Evolutionary conservation across 2,329 filamentous ascomycete genomes (phyloP).

Genomic region (Stromatinia cepivora): DNA sequence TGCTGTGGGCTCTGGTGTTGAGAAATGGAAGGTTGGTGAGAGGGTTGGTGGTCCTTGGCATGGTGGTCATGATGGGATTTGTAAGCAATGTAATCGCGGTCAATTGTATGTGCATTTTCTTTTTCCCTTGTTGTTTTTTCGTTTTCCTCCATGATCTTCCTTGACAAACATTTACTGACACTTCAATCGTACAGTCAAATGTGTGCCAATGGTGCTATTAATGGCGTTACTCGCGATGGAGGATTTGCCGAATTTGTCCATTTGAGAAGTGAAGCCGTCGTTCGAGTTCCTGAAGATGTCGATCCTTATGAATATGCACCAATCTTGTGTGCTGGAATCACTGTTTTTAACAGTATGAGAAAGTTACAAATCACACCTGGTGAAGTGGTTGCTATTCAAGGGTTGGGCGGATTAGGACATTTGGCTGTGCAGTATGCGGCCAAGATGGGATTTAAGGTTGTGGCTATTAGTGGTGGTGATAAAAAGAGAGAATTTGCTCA

Average conservation of each 20-base stretch:
- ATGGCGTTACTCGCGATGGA: constrained; percentile 65
- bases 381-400: constrained; percentile 60
- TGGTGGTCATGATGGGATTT: constrained; percentile 59
- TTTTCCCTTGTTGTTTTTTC: background rate
- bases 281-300: constrained; percentile 54
- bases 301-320: constrained; percentile 57
- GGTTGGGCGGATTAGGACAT: constrained; percentile 75
- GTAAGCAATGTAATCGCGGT: constrained; percentile 62
- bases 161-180: background rate
- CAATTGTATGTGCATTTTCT: constrained; percentile 42
- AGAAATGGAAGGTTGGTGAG: constrained; percentile 61
- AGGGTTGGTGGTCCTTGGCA: constrained; percentile 70
- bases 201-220: constrained; percentile 62
- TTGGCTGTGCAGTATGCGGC: constrained; percentile 73
- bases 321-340: constrained; percentile 65
- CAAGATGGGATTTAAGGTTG: constrained; percentile 74
- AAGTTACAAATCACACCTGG: constrained; percentile 55
- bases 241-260: constrained; percentile 67
- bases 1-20: constrained; percentile 57
- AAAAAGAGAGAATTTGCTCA: constrained; percentile 68
- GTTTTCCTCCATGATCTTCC: background rate
- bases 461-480: constrained; percentile 65
- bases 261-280: constrained; percentile 60
- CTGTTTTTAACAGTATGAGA: constrained; percentile 60
- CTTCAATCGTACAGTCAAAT: constrained; percentile 50